Conservation (phyloP, 257 asterid species). For the Paraleonurus japonicus region DNA sequence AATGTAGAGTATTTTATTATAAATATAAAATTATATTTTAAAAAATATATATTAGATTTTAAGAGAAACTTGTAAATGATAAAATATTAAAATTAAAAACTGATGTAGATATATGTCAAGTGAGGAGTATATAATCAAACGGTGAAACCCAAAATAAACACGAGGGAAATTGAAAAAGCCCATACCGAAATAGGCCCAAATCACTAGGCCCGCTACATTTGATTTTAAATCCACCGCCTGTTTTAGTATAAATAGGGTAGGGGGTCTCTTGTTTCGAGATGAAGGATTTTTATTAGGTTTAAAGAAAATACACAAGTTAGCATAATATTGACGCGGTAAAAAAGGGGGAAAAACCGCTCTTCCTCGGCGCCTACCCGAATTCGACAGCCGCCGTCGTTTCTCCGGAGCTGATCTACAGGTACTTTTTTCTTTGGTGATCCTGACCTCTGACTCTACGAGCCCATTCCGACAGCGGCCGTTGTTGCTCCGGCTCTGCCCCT, state of each 20-base stretch:
- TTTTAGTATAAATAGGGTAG: not conserved
- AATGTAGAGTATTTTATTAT: too few species aligned
- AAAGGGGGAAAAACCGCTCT: not conserved
- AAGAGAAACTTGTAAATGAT: too few species aligned
- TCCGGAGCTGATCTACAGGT: not conserved
- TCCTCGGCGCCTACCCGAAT: not conserved
- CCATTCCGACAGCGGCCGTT: not conserved
- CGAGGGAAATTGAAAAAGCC: not conserved
- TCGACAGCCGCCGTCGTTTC: not conserved
- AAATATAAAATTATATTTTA: too few species aligned
- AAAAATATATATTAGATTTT: too few species aligned
- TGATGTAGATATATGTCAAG: too few species aligned
- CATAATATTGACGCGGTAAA: not conserved
- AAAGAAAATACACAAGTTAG: too few species aligned
- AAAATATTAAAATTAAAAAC: too few species aligned
- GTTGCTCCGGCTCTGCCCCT: not conserved
- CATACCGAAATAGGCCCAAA: not conserved
- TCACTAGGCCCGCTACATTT: not conserved
- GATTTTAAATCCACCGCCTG: not conserved
- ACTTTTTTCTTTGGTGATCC: not conserved
- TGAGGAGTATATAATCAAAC: too few species aligned
- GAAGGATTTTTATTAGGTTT: too few species aligned
- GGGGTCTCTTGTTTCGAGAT: not conserved
- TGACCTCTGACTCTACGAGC: not conserved
- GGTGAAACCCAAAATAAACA: too few species aligned